These are phyloP conservation scores for Hemisphaericaspora nanyangensis DNA, from an alignment of 805 yeast genomes.

Conservation along the genomic window DNA sequence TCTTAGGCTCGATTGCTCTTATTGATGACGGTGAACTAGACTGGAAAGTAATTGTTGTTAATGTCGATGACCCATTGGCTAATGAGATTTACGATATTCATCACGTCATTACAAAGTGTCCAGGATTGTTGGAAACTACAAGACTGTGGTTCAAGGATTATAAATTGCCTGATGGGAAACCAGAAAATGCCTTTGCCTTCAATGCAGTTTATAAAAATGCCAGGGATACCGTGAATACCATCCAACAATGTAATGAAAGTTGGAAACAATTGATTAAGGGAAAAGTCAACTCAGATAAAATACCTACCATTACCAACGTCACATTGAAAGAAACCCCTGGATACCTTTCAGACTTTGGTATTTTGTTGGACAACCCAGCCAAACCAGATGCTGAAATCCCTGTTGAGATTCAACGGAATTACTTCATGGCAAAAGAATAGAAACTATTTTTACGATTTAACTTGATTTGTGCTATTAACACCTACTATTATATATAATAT, in stretches of 20 bases:
- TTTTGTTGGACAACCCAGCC: constrained; percentile 13
- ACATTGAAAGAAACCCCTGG: constrained; percentile 30
- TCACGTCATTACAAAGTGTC: constrained; percentile 85
- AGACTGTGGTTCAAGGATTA: constrained; percentile 98
- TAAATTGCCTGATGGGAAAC: constrained; percentile 97
- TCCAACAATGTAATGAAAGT: constrained; percentile 77
- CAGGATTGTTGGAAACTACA: constrained; percentile 90
- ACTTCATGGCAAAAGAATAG: constrained; percentile 15
- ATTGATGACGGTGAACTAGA: constrained; percentile 90
- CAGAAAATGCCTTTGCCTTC: constrained; percentile 95
- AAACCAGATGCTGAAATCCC: constrained; percentile 36
- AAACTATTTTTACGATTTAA: no score
- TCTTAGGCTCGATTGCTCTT: constrained; percentile 89
- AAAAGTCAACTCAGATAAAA: constrained; percentile 31
- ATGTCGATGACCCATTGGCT: constrained; percentile 81
- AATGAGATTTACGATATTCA: constrained; percentile 81
- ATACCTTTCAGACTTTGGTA: constrained; percentile 15
- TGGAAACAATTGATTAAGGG: constrained; percentile 78
- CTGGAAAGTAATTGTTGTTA: constrained; percentile 90
- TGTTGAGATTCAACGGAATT: constrained; percentile 31
- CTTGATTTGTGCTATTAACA: no score
- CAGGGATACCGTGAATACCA: constrained; percentile 79
- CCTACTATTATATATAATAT: no score
- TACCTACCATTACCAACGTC: constrained; percentile 38
- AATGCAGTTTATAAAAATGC: constrained; percentile 87